A percentile compares a stretch with the other conserved stretches of the same genome.
Conservation (phyloP, 768 basidiomycete species). For the Plicaturopsis crispa region DNA sequence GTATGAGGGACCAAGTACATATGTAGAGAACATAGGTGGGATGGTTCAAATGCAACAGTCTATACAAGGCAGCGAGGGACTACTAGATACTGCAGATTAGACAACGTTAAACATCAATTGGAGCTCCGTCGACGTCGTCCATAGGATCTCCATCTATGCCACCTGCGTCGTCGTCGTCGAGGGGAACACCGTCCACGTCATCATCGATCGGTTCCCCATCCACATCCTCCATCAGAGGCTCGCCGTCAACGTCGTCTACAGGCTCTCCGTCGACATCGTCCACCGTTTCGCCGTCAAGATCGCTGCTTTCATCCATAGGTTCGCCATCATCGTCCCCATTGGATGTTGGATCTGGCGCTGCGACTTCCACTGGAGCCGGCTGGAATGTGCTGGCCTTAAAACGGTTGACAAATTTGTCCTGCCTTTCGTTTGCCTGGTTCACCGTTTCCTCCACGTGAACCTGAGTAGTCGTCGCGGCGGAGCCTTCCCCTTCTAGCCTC, state of each 20-base stretch:
- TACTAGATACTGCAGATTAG: too few species aligned
- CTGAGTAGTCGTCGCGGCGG: too few species aligned
- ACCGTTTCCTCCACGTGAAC: conserved; percentile 22
- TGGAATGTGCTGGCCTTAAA: conserved; percentile 80
- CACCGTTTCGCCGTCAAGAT: conserved; percentile 31
- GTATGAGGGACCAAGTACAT: too few species aligned
- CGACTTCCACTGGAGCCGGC: conserved; percentile 43
- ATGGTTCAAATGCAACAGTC: too few species aligned
- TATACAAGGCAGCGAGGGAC: too few species aligned
- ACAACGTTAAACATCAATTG: too few species aligned
- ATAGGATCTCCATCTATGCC: too few species aligned
- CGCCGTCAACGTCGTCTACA: conserved; percentile 23
- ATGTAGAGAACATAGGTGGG: too few species aligned
- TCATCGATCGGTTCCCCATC: conserved; percentile 29
- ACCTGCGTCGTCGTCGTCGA: too few species aligned
- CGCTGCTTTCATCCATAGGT: conserved; percentile 17
- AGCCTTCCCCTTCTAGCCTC: conserved; percentile 69
- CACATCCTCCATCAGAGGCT: conserved; percentile 19
- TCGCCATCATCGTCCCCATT: conserved; percentile 33
- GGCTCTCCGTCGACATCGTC: conserved; percentile 43
- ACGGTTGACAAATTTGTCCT: conserved; percentile 39
- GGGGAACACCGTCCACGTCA: conserved; percentile 30
- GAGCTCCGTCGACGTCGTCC: too few species aligned
- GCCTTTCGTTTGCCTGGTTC: conserved; percentile 15
- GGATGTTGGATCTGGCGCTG: conserved; percentile 14